Evolutionary conservation across 2,329 filamentous ascomycete genomes (phyloP).

Genomic region (Epichloe scottii): DNA sequence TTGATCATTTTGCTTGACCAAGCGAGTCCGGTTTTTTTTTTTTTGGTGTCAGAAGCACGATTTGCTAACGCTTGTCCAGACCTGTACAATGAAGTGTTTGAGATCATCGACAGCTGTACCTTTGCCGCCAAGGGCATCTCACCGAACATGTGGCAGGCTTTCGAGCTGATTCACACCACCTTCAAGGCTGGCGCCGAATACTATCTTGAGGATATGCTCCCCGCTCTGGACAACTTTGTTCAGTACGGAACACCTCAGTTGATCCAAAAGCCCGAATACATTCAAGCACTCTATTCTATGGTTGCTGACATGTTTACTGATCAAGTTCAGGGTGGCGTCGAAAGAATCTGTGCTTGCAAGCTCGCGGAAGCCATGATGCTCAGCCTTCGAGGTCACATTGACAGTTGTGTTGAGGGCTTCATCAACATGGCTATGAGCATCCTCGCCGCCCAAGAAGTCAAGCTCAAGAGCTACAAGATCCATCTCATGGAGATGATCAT

Average conservation of each 20-base stretch:
- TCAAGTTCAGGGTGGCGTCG: slow-evolving; percentile 82
- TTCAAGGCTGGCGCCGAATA: slow-evolving; percentile 96
- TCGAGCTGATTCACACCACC: slow-evolving; percentile 89
- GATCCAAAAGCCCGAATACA: slow-evolving; percentile 71
- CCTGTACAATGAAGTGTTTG: slow-evolving; percentile 95
- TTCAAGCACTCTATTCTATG: slow-evolving; percentile 85
- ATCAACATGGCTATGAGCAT: slow-evolving; percentile 80
- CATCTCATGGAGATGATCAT: slow-evolving; percentile 99
- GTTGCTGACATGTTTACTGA: slow-evolving; percentile 90
- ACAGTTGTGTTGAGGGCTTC: slow-evolving; percentile 80
- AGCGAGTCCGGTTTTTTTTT: too few relatives aligned
- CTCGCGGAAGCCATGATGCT: slow-evolving; percentile 95
- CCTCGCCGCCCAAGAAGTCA: slow-evolving; percentile 61
- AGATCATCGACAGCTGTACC: slow-evolving; percentile 98
- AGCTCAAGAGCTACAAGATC: slow-evolving; percentile 87
- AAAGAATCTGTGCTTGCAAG: slow-evolving; percentile 95
- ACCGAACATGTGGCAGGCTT: slow-evolving; percentile 95
- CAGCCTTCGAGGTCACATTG: slow-evolving; percentile 76
- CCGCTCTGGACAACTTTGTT: slow-evolving; percentile 94
- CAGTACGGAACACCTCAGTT: slow-evolving; percentile 78
- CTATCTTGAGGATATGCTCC: slow-evolving; percentile 97
- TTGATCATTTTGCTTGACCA: too few relatives aligned
- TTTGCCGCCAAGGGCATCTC: slow-evolving; percentile 95
- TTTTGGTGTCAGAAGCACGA: not conserved
- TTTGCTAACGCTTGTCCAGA: slow-evolving; percentile 33